These are phyloP conservation scores for Saccharomycopsis vini DNA, from an alignment of 805 yeast genomes.

Conservation along the genomic window DNA sequence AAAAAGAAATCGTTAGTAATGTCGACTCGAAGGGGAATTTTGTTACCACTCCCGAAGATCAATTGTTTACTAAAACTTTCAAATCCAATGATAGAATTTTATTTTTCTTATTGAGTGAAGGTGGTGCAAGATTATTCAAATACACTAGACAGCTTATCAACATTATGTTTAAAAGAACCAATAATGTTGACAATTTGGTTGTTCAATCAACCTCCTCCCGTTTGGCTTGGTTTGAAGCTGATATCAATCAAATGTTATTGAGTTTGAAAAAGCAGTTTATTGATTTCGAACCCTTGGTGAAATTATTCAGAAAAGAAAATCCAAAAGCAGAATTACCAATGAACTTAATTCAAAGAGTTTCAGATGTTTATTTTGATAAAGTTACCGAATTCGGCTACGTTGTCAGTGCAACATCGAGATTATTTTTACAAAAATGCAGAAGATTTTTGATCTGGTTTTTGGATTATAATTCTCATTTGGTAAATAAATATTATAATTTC, in stretches of 20 bases:
- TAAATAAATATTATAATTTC: conserved; percentile 21
- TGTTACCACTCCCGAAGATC: not conserved
- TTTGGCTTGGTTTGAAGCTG: conserved; percentile 18
- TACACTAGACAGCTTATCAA: conserved; percentile 9
- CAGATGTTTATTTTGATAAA: conserved; percentile 30
- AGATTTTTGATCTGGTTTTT: conserved; percentile 33
- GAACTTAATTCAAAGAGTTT: conserved; percentile 25
- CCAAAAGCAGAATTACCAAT: conserved; percentile 16
- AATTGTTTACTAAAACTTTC: conserved; percentile 7
- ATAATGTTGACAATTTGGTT: conserved; percentile 1
- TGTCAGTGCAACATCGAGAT: conserved; percentile 25
- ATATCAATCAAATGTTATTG: conserved; percentile 5
- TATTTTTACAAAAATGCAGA: conserved; percentile 29
- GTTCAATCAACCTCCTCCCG: conserved; percentile 10
- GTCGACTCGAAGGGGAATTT: not conserved
- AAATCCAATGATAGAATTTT: conserved; percentile 6
- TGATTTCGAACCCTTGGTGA: conserved; percentile 7
- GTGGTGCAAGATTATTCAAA: conserved; percentile 7
- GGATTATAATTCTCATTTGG: conserved; percentile 26
- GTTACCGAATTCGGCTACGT: conserved; percentile 24
- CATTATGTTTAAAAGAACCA: not conserved
- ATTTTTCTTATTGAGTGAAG: conserved; percentile 11
- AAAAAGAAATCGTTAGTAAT: not conserved
- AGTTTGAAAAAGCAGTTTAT: conserved; percentile 4
- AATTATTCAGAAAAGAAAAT: conserved; percentile 1